phyloP scores from a whole-genome alignment of 352 stramenopile species.

The Phytophthora aleatoria region DNA sequence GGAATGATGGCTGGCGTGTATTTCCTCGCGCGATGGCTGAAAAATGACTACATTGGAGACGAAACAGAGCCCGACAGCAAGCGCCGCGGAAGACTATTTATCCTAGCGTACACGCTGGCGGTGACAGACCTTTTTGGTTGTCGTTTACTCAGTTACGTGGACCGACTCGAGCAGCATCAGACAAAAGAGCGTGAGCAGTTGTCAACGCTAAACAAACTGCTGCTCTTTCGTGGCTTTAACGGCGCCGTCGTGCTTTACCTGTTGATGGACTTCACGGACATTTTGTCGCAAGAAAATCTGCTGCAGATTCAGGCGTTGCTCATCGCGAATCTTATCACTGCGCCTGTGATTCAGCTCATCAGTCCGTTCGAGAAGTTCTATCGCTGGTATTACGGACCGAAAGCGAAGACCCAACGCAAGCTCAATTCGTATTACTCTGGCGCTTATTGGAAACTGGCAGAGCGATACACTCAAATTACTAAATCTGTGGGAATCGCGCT shows the following conservation, averaged over 20 bases:
- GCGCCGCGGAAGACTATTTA: constrained; percentile 52
- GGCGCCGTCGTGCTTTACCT: constrained; percentile 77
- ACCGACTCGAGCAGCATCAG: constrained; percentile 63
- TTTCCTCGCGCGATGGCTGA: constrained; percentile 48
- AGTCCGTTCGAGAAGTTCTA: constrained; percentile 56
- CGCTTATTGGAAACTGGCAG: constrained; percentile 65
- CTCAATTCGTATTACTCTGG: constrained; percentile 82
- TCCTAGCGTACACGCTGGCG: constrained; percentile 55
- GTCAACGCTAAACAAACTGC: constrained; percentile 80
- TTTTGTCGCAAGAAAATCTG: constrained; percentile 68
- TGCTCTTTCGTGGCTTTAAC: constrained; percentile 77
- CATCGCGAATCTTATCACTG: constrained; percentile 78
- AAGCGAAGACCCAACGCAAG: constrained; percentile 73
- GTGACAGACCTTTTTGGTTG: constrained; percentile 67
- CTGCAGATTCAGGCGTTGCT: constrained; percentile 77
- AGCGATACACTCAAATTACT: constrained; percentile 73
- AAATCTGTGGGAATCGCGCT: constrained; percentile 69
- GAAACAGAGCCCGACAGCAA: constrained; percentile 27
- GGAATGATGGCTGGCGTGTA: constrained; percentile 63
- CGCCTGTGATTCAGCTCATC: constrained; percentile 67
- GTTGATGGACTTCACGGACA: constrained; percentile 75
- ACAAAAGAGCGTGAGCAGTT: constrained; percentile 74
- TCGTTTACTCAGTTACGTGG: constrained; percentile 61
- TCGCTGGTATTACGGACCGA: constrained; percentile 47
- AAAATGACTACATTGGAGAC: constrained; percentile 40